Base-by-base conservation (phyloP, 345 rosid species). In the Bruguiera gymnorhiza region DNA sequence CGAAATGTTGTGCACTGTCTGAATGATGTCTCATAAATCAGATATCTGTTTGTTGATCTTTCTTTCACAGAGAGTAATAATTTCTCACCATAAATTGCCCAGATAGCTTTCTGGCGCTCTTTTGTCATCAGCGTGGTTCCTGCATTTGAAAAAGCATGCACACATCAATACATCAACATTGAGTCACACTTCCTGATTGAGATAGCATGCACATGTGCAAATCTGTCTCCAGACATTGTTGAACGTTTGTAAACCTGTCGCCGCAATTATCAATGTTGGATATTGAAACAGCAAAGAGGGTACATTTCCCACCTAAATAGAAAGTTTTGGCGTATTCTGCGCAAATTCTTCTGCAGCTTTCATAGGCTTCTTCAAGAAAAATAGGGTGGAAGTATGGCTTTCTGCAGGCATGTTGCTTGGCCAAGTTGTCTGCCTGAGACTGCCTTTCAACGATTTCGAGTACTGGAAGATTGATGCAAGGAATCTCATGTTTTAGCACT, bases 311-410 rank as follows among this genome's bases (percentile, higher is more conserved):
- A 85, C 89, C 93, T 71, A 88, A 60, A 73, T 88, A 84, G 69
- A 88, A 88, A 30, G 87, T 84, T 78, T 84, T 88, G 60, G 93
- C 90, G 69, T 88, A 80, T 74, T 86, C 86, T 4, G 84, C 81
- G 19, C 90, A 88, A 23, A 86, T 74, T 24, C 58, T 71, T 73
- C 77, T 74, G 76, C 87, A 84, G 23, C 76, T 82, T 10, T 76
- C 82, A 48, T 83, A 85, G 6, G 84, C 82, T 66, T 84, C 93
- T 19, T 84, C 82, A 2, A 88, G 83, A 66, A 86, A 84, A 60
- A 23, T 21, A 19, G 86, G 81, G 63, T 75, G 69, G 29, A 81
- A 86, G 71, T 69, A 59, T 0, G 85, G 77, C 60, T 74, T 81
- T 66, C 65, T 58, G 1, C 66, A 60, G 13, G 21, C 58, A 37